phyloP scores from a whole-genome alignment of 805 yeast species.

The Clavispora carvajalis region DNA sequence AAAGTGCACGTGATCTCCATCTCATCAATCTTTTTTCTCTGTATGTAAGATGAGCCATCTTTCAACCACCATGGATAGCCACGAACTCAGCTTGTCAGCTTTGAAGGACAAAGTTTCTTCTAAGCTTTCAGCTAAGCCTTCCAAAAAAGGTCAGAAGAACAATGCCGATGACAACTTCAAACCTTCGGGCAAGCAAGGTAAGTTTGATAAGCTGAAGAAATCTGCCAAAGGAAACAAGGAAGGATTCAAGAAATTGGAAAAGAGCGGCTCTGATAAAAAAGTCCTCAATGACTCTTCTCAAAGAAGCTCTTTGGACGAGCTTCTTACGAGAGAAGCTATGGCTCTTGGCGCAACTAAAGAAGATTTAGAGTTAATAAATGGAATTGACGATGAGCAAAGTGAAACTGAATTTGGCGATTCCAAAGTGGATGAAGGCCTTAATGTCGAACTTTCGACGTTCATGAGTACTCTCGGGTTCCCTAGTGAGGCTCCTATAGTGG shows the following conservation, averaged over 20 bases:
- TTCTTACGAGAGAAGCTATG: conserved; percentile 66
- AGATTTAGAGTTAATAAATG: conserved; percentile 62
- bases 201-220: conserved; percentile 9
- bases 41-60: neutral
- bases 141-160: conserved; percentile 1
- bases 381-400: conserved; percentile 45
- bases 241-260: conserved; percentile 2
- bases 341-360: conserved; percentile 84
- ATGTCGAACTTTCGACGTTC: conserved; percentile 52
- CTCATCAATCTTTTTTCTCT: conserved; percentile 4
- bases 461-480: conserved; percentile 67
- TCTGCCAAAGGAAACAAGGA: conserved; percentile 12
- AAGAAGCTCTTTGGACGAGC: conserved; percentile 18
- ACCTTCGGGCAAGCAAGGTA: conserved; percentile 15
- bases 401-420: conserved; percentile 47
- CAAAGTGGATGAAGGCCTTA: conserved; percentile 38
- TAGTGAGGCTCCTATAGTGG: conserved; percentile 26
- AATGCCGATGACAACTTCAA: neutral
- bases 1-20: conserved; percentile 7
- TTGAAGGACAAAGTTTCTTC: conserved; percentile 60
- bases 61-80: conserved; percentile 33
- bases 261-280: neutral
- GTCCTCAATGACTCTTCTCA: neutral
- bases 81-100: conserved; percentile 46
- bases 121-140: conserved; percentile 30